Conservation (phyloP, 2,329 filamentous ascomycete species). For the Aspergillus sp. region DNA sequence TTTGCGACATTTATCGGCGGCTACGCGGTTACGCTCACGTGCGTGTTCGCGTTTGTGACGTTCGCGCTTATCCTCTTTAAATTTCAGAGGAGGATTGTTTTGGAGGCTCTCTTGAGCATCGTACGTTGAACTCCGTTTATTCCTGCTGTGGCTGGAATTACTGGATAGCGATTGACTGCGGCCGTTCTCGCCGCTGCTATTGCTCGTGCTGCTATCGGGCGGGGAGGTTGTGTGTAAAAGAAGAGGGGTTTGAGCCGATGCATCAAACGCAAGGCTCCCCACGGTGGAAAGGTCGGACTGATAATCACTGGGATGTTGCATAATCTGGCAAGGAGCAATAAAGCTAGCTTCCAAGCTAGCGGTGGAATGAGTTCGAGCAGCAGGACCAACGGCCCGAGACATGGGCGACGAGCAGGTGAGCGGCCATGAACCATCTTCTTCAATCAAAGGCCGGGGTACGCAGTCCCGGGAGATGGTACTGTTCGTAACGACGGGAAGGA, state of each 20-base stretch:
- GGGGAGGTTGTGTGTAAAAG: background rate
- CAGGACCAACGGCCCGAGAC: background rate
- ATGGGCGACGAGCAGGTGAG: background rate
- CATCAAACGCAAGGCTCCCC: too few relatives aligned
- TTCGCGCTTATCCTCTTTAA: background rate
- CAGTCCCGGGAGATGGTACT: background rate
- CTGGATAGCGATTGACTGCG: background rate
- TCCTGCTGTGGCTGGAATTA: background rate
- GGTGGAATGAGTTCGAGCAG: background rate
- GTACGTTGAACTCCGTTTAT: background rate
- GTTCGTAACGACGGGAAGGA: background rate
- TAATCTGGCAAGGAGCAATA: background rate
- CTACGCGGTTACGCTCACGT: constrained; percentile 61
- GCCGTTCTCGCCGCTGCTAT: background rate
- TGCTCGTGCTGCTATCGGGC: background rate
- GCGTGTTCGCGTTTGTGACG: constrained; percentile 50
- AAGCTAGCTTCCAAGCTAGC: background rate
- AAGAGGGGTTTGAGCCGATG: background rate
- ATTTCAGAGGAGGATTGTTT: background rate
- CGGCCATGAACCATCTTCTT: background rate
- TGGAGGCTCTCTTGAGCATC: background rate
- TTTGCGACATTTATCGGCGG: constrained; percentile 63
- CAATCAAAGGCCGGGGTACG: background rate
- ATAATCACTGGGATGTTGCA: background rate
- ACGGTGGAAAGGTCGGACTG: background rate